Conservation (phyloP, 305 asterid genomes). For the Rubia peregrina region DNA sequence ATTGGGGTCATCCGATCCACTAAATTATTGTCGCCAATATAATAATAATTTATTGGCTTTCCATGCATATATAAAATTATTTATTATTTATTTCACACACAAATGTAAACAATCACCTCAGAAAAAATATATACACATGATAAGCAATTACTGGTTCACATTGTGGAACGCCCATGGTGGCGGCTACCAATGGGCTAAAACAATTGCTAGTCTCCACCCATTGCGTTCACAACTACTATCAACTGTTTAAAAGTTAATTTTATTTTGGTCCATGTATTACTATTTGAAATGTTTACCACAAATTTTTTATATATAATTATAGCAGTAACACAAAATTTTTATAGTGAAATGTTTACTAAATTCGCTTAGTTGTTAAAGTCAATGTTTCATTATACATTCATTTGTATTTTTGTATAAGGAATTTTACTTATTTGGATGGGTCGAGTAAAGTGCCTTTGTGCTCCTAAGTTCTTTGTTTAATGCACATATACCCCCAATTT, state of each 20-base stretch:
- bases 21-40: conserved; percentile 2
- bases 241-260: neutral
- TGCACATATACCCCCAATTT: no score
- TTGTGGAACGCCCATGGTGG: neutral
- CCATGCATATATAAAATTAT: neutral
- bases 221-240: no score
- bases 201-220: neutral
- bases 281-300: neutral
- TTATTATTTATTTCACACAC: neutral
- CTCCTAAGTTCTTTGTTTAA: no score
- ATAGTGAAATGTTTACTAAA: no score
- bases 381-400: no score
- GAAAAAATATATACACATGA: neutral
- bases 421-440: no score
- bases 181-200: neutral
- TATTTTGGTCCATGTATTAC: neutral
- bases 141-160: neutral
- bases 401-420: no score
- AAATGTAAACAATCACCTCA: neutral
- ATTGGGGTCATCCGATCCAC: conserved; percentile 29
- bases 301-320: no score
- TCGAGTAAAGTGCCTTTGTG: no score
- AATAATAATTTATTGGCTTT: neutral
- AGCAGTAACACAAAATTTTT: no score
- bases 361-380: no score